Conservation (phyloP, 306 rosid species). For the Leucaena leucocephala region DNA sequence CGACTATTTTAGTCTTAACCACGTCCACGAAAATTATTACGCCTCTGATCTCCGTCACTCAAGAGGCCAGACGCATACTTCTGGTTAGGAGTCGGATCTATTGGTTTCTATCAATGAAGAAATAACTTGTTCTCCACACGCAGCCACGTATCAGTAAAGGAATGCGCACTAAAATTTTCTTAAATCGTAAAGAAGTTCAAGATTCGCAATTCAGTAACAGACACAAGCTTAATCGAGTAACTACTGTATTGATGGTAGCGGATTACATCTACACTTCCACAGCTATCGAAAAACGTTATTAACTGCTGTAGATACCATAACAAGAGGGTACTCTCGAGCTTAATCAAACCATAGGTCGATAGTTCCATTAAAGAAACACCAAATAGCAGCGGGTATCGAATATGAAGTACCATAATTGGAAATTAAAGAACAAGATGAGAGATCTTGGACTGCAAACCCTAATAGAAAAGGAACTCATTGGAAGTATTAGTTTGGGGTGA, state of each 20-base stretch:
- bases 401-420: neutral
- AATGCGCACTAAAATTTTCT: neutral
- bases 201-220: neutral
- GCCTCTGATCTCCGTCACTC: neutral
- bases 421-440: neutral
- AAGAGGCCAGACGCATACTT: neutral
- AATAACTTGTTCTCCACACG: neutral
- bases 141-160: neutral
- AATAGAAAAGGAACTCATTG: neutral
- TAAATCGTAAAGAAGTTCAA: neutral
- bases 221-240: constrained; percentile 10
- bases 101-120: neutral
- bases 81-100: neutral
- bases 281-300: neutral
- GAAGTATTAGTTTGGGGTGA: neutral
- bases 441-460: constrained; percentile 31
- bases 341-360: neutral
- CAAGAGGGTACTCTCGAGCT: neutral
- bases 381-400: neutral
- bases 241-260: neutral
- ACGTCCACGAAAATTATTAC: neutral
- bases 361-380: neutral
- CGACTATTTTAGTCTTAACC: neutral
- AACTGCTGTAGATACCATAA: constrained; percentile 6
- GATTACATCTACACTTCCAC: neutral